Conservation (phyloP, 305 asterid species). For the Fraxinus sp. region DNA sequence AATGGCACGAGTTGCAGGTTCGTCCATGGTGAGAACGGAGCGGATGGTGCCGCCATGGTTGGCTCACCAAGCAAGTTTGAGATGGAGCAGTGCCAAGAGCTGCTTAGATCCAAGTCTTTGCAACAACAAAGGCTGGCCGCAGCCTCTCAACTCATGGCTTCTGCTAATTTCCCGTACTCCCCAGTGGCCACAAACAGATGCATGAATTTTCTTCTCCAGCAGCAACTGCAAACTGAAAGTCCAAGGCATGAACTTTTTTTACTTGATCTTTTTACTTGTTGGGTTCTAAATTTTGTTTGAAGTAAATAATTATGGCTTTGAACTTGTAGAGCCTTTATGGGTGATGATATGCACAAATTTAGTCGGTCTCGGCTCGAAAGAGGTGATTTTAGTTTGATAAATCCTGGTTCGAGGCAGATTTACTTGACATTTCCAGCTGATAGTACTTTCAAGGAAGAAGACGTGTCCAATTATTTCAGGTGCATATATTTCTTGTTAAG, state of each 20-base stretch:
- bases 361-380: conserved; percentile 42
- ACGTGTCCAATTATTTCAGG: conserved; percentile 74
- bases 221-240: conserved; percentile 55
- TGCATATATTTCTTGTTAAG: conserved; percentile 7
- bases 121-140: conserved; percentile 41
- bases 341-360: conserved; percentile 41
- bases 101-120: conserved; percentile 46
- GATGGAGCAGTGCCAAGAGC: conserved; percentile 53
- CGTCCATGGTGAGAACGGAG: conserved; percentile 50
- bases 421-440: conserved; percentile 78
- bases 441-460: conserved; percentile 74
- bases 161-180: conserved; percentile 42
- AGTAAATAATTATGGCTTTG: background rate
- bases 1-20: conserved; percentile 67
- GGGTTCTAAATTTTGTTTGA: background rate
- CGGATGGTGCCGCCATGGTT: conserved; percentile 31
- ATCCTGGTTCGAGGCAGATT: conserved; percentile 74
- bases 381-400: conserved; percentile 47
- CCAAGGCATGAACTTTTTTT: conserved; percentile 40
- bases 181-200: conserved; percentile 42
- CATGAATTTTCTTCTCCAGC: conserved; percentile 53
- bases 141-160: conserved; percentile 38
- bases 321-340: conserved; percentile 37
- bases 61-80: conserved; percentile 57
- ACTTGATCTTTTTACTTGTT: background rate